A percentile compares a stretch with the other conserved stretches of the same genome.
Conservation (phyloP, 2,329 filamentous ascomycete genomes). For the Fusarium sp. region DNA sequence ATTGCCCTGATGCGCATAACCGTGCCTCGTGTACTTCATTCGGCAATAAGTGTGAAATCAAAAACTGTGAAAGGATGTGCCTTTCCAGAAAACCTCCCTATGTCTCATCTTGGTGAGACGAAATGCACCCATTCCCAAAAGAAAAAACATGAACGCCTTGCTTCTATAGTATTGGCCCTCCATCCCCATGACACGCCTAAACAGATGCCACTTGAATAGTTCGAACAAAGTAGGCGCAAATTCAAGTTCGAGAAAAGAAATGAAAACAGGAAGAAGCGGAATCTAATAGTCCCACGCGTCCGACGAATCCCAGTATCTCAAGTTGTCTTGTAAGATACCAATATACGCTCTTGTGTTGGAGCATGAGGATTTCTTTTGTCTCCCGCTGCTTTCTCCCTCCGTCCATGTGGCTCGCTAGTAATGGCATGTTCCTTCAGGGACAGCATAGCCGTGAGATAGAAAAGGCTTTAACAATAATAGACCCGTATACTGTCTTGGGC, state of each 20-base stretch:
- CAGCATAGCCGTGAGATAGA: not conserved
- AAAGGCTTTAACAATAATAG: slow-evolving; percentile 21
- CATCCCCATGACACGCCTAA: slow-evolving; percentile 8
- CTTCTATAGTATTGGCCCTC: not conserved
- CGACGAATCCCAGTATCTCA: not conserved
- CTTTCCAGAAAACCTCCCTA: not conserved
- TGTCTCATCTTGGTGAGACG: slow-evolving; percentile 5
- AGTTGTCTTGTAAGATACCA: not conserved
- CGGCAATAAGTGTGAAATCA: slow-evolving; percentile 9
- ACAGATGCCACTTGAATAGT: slow-evolving; percentile 12
- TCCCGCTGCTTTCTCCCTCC: not conserved
- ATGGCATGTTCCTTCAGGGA: slow-evolving; percentile 1
- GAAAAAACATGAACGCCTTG: slow-evolving; percentile 27
- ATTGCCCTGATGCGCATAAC: slow-evolving; percentile 7
- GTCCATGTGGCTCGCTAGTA: not conserved
- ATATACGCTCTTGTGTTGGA: not conserved
- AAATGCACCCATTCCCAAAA: slow-evolving; percentile 7
- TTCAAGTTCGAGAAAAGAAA: not conserved
- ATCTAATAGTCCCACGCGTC: slow-evolving; percentile 16
- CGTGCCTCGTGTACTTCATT: slow-evolving; percentile 4
- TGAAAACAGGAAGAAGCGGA: slow-evolving; percentile 8
- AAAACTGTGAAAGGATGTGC: not conserved
- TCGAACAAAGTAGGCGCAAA: not conserved
- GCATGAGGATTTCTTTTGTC: not conserved
- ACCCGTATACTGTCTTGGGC: slow-evolving; percentile 26